Percentiles rank a stretch among this genome's conserved stretches.
phyloP scores from a whole-genome alignment of 2,329 filamentous ascomycete genomes.

The Proliferodiscus dingleyae region DNA sequence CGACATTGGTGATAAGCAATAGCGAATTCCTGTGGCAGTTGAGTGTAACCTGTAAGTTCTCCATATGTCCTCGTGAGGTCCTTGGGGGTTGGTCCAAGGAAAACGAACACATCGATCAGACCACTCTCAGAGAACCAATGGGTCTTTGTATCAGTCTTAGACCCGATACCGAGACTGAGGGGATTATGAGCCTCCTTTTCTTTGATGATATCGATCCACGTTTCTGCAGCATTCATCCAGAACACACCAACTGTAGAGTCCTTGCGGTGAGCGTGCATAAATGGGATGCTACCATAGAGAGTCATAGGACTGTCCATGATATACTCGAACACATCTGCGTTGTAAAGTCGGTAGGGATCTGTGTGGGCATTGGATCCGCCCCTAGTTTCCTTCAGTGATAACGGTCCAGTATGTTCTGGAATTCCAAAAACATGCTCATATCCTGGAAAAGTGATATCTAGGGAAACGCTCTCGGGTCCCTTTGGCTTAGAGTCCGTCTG shows the following conservation, averaged over 20 bases:
- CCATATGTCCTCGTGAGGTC: constrained; percentile 79
- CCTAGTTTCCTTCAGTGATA: constrained; percentile 86
- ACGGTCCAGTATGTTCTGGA: constrained; percentile 81
- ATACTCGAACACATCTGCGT: constrained; percentile 97
- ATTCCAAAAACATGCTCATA: constrained; percentile 94
- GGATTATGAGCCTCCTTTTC: constrained; percentile 68
- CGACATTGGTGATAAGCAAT: constrained; percentile 96
- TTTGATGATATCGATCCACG: constrained; percentile 94
- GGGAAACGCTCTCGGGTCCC: constrained; percentile 83
- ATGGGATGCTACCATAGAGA: constrained; percentile 91
- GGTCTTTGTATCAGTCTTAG: constrained; percentile 74
- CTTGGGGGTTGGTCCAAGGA: constrained; percentile 81
- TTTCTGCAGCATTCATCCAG: constrained; percentile 96
- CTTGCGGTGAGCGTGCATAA: constrained; percentile 96
- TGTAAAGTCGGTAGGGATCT: constrained; percentile 93
- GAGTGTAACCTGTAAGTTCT: constrained; percentile 85
- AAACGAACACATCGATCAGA: constrained; percentile 86
- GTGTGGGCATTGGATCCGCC: constrained; percentile 80
- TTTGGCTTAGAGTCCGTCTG: constrained; percentile 94
- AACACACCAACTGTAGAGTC: constrained; percentile 92
- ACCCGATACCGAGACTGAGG: constrained; percentile 63
- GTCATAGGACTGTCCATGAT: constrained; percentile 97
- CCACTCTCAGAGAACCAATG: constrained; percentile 97
- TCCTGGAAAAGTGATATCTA: constrained; percentile 88
- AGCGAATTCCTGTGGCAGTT: constrained; percentile 86